A percentile compares a stretch with the other conserved stretches of the same genome.
Conservation (phyloP, 75 land plant genomes). For the Larix kaempferi region DNA sequence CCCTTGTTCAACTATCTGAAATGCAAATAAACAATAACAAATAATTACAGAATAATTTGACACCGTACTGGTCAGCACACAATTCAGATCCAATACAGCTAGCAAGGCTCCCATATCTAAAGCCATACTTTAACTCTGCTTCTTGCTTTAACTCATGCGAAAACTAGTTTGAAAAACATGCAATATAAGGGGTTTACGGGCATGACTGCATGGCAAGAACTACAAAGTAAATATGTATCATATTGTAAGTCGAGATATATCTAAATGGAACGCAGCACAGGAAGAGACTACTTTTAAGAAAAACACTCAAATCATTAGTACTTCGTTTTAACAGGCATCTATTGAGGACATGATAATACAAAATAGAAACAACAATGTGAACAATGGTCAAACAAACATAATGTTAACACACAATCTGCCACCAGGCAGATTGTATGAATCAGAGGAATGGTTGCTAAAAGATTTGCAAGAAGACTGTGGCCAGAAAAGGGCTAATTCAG, state of each 20-base stretch:
- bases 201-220: neutral
- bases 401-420: too few species aligned
- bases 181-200: neutral
- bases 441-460: too few species aligned
- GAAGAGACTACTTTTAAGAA: too few species aligned
- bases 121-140: neutral
- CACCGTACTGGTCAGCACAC: neutral
- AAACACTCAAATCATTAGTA: too few species aligned
- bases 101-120: neutral
- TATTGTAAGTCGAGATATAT: neutral
- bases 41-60: conserved; percentile 3
- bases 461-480: too few species aligned
- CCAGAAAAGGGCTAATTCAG: too few species aligned
- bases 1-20: conserved; percentile 81
- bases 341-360: too few species aligned
- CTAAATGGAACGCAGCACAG: neutral
- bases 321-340: too few species aligned
- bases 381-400: too few species aligned
- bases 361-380: too few species aligned
- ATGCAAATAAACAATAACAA: neutral
- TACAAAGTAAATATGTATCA: neutral
- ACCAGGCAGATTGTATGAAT: too few species aligned
- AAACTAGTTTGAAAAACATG: neutral
- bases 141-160: too few species aligned
- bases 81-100: conserved; percentile 1